Conservation (phyloP, 306 rosid genomes). For the Betula pendula region DNA sequence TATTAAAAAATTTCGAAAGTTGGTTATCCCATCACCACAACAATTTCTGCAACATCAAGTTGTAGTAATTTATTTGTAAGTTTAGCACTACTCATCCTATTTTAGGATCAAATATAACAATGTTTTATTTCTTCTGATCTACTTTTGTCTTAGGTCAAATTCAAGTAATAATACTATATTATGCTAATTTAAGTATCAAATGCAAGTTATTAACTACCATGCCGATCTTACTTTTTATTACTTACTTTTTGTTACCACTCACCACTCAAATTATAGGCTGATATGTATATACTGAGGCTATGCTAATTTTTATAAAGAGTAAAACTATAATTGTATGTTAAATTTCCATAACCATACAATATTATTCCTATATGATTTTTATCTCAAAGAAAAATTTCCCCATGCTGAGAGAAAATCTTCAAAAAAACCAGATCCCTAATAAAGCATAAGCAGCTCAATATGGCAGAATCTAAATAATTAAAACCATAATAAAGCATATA, state of each 20-base stretch:
- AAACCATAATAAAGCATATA: not conserved
- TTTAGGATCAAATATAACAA: not conserved
- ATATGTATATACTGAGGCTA: not conserved
- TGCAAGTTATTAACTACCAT: not conserved
- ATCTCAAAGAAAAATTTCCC: not conserved
- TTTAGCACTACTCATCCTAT: not conserved
- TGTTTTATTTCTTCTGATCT: not conserved
- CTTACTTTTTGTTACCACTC: not conserved
- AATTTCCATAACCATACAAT: not conserved
- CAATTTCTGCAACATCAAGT: not conserved
- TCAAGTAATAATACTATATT: not conserved
- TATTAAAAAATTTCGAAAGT: too few relatives aligned
- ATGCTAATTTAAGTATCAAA: not conserved
- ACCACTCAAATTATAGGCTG: not conserved
- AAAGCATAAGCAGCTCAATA: not conserved
- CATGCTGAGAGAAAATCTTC: not conserved
- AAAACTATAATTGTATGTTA: not conserved
- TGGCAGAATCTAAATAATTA: not conserved
- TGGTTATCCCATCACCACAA: too few relatives aligned
- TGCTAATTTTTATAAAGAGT: not conserved
- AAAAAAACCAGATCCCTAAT: not conserved
- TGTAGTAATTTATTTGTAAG: not conserved
- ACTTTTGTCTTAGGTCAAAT: not conserved
- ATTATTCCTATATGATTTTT: not conserved
- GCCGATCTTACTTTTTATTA: not conserved